Base-by-base conservation (phyloP, 192 early-diverging fungal genomes). In the Chytriomyces sp. region DNA sequence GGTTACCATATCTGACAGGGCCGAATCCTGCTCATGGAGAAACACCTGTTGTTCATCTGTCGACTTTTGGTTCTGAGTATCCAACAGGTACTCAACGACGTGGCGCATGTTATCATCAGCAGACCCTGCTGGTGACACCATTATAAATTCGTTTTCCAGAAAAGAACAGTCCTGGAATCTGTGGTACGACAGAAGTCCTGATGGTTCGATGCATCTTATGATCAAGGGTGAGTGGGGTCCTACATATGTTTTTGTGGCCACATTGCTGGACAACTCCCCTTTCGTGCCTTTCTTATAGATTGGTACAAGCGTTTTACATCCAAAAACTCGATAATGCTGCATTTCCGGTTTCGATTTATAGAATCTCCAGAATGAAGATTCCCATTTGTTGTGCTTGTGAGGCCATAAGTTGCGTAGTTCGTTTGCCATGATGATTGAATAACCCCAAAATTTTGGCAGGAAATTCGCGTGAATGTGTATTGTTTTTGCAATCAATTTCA, bases 181-280 rank as follows among this genome's bases (percentile, higher is more conserved):
- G 46, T 67, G 66, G 6, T 28, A 67, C 4, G 28, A 44, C 66
- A 67, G 23, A 8, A 0, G 1, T 23, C 66, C 66, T 18, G 9
- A 11, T 1, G 1, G 20, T 2, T 67, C 44, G 4, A 67, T 67
- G 44, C 66, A 67, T 18, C 44, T 9, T 9, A 67, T 67, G 1
- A 67, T 67, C 46, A 45, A 67, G 46, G 66, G 66, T 45, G 66
- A 67, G 66, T 67, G 66, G 23, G 23, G 66, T 67, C 66, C 66
- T 45, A 67, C 66, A 67, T 67, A 67, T 13, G 23, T 67, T 45
- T 67, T 67, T 26, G 66, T 67, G 46, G 45, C 45, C 46, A 67
- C 66, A 67, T 45, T 4, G n/a, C 43, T n/a, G 4, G 66, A 47
- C 46, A 67, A 67, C 66, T 67, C 46, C 44, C 66, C 66, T 4